phyloP scores from a whole-genome alignment of 129 eudicot species.

The Pseudognaphalium luteoalbum region DNA sequence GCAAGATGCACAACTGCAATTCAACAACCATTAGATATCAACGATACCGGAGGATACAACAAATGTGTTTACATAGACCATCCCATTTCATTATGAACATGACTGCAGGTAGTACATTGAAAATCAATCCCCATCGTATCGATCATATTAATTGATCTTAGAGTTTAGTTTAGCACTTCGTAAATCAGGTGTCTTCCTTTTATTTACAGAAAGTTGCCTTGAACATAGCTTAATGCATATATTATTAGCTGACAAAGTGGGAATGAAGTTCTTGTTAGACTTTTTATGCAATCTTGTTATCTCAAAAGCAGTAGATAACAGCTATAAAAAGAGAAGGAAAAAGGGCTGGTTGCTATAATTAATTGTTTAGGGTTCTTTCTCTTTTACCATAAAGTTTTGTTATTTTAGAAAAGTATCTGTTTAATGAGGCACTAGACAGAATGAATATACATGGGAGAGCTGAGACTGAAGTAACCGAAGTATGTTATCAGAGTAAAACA shows the following conservation, averaged over 20 bases:
- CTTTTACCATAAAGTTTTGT: too few species aligned
- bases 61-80: conserved; percentile 9
- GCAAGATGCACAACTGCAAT: conserved; percentile 4
- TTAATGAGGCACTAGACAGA: too few species aligned
- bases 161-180: conserved; percentile 20
- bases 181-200: conserved; percentile 6
- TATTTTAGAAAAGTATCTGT: too few species aligned
- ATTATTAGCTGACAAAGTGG: conserved; percentile 14
- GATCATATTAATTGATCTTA: conserved; percentile 8
- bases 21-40: not conserved
- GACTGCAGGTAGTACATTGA: not conserved
- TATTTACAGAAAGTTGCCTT: not conserved
- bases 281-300: not conserved
- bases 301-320: too few species aligned
- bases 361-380: too few species aligned
- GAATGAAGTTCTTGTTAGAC: not conserved
- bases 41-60: not conserved
- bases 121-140: not conserved
- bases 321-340: too few species aligned
- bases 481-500: too few species aligned
- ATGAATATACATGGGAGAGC: too few species aligned
- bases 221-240: conserved; percentile 10
- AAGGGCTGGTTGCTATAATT: too few species aligned
- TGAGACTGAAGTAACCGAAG: too few species aligned
- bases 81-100: conserved; percentile 4